Base-by-base conservation (phyloP, 2,329 filamentous ascomycete species). In the Penicillium paneum region DNA sequence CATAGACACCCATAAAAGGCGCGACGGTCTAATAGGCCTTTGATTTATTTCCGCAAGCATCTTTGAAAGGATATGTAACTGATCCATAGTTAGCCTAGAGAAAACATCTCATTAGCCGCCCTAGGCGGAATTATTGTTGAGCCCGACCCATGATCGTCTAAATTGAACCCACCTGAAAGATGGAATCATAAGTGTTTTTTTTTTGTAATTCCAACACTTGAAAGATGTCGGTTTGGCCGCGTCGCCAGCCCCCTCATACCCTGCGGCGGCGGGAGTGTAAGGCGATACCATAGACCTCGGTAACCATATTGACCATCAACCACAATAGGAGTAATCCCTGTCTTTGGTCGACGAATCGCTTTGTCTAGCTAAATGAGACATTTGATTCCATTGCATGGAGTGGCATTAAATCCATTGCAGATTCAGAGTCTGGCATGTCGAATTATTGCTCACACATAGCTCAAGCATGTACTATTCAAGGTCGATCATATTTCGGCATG, bases 401-500 rank as follows among this genome's bases (percentile, higher is more conserved):
- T 43, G 38, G 28, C 11, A 13, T 15, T 12, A 5, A 32, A 39
- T 38, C 19, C 10, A 29, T 24, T 29, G 35, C 17, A 15, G n/a
- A 12, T n/a, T 24, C 12, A 31, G 17, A 17, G 8, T 13, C 24
- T 31, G 32, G 0, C 28, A 35, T 24, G 10, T 39, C 13, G 46
- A 42, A 41, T 42, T 17, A 19, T 34, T n/a, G 13, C 28, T n/a
- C 24, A 24, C 15, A 29, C 28, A 35, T 34, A 24, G 17, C 13
- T 29, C n/a, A 17, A 48, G 15, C 28, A 17, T 41, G 13, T 48
- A 42, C 43, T 43, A 36, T 58, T 57, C 50, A 59, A 31, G 39
- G 56, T 46, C 71, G 71, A 53, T 93, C 90, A 65, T 96, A 91
- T 56, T 89, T 81, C 0, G 93, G 93, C 55, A 97, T 78, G 38